phyloP scores from a whole-genome alignment of 495 filamentous ascomycete species.

The Chaetomium fimeti region DNA sequence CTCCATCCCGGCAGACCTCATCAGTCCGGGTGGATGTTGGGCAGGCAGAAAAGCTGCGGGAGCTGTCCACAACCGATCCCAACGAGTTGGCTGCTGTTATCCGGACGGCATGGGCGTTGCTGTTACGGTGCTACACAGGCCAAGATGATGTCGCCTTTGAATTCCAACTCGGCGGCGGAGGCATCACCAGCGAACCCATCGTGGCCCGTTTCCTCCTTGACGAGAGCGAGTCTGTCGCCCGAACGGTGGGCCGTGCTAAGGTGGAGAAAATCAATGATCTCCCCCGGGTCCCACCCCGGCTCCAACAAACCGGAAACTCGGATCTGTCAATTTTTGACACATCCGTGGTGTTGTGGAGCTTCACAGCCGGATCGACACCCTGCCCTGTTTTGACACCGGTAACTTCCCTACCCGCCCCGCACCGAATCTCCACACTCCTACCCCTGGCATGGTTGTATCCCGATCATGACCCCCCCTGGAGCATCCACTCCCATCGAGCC shows the following conservation, averaged over 20 bases:
- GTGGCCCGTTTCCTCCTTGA: conserved; percentile 22
- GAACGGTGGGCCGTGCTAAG: conserved; percentile 12
- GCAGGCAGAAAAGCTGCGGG: conserved; percentile 9
- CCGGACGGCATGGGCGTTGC: conserved; percentile 27
- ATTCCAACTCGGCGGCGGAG: conserved; percentile 19
- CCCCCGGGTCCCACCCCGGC: conserved; percentile 6
- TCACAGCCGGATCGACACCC: conserved; percentile 9
- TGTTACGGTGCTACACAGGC: conserved; percentile 31
- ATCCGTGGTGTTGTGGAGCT: conserved; percentile 20
- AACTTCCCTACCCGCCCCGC: not conserved
- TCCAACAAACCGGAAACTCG: conserved; percentile 5
- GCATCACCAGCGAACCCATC: conserved; percentile 1
- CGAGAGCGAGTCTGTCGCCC: conserved; percentile 14
- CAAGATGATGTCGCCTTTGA: conserved; percentile 30
- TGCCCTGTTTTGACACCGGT: conserved; percentile 15
- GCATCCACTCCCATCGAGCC: conserved; percentile 1
- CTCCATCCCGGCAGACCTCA: conserved; percentile 1
- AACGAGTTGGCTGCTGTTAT: conserved; percentile 20
- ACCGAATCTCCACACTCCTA: not conserved
- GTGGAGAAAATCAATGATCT: conserved; percentile 7
- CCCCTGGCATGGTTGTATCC: not conserved
- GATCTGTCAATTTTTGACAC: conserved; percentile 18
- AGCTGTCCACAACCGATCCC: conserved; percentile 19
- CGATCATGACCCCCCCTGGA: not conserved
- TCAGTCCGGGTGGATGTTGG: conserved; percentile 23